Evolutionary conservation across 1,284 basidiomycete genomes (phyloP).

Genomic region (Pulveroboletus sp.): DNA sequence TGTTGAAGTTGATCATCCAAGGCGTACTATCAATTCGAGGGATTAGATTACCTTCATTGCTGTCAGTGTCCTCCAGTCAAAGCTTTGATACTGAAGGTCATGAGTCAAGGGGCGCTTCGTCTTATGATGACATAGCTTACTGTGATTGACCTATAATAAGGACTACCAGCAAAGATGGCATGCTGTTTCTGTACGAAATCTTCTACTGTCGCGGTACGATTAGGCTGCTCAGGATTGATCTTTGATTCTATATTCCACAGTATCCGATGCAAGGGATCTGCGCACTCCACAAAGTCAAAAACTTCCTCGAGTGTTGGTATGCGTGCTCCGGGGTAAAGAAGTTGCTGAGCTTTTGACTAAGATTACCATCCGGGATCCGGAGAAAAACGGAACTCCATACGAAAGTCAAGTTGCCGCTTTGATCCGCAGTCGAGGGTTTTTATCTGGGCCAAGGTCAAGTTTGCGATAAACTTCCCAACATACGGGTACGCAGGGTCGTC

Average conservation of each 20-base stretch:
- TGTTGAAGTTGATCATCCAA: constrained; percentile 3
- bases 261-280: constrained; percentile 58
- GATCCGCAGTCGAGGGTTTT: constrained; percentile 80
- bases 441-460: constrained; percentile 76
- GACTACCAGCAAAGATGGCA: constrained; percentile 54
- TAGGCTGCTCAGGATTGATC: constrained; percentile 58
- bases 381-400: constrained; percentile 41
- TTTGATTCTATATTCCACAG: constrained; percentile 83
- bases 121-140: constrained; percentile 40
- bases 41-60: constrained; percentile 59
- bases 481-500: constrained; percentile 66
- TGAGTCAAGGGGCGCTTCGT: neutral
- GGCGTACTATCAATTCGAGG: neutral
- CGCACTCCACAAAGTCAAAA: constrained; percentile 74
- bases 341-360: constrained; percentile 53
- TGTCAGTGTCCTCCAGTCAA: constrained; percentile 73
- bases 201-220: constrained; percentile 58
- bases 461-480: constrained; percentile 73
- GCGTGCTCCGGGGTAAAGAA: constrained; percentile 64
- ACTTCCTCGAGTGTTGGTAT: constrained; percentile 74
- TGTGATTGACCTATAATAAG: constrained; percentile 60
- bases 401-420: constrained; percentile 59
- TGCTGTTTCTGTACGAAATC: constrained; percentile 70
- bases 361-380: constrained; percentile 6
- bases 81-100: constrained; percentile 64